Base-by-base conservation (phyloP, 305 asterid species). In the Rubia tinctorum region DNA sequence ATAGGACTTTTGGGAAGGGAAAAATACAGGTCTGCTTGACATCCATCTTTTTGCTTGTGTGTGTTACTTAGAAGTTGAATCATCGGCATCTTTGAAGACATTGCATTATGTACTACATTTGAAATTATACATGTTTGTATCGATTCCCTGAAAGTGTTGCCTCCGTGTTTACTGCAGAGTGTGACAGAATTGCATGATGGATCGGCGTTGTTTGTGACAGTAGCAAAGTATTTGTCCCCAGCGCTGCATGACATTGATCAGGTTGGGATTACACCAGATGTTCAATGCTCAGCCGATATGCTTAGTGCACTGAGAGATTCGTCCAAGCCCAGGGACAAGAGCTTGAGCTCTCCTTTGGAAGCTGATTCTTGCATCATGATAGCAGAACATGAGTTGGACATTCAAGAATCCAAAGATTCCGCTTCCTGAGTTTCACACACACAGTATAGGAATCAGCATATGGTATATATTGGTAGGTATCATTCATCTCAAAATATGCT, bases 131-230 rank as follows among this genome's bases (percentile, higher is more conserved):
- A 25, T 49, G 56, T 40, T 71, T 56, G 27, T n/a, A 22, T 17
- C 30, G 30, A 63, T 62, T 51, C 60, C 59, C 10, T 60, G 25
- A 56, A 68, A 10, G 34, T 22, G 30, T 61, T 2, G 20, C 53
- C 53, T n/a, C n/a, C 44, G 6, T 8, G 18, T 69, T 75, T 56
- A 45, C 34, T 83, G 86, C 90, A 91, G 99, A 90, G 98, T 74
- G 97, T 94, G 76, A 94, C 96, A 13, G 96, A 94, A 80, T 80
- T 94, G 67, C 84, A 90, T 6, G 99, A 94, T 30, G 98, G 99
- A 61, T 94, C 98, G 8, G 97, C 98, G 78, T 92, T 94, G 77
- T 90, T 94, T 77, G 81, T 94, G 30, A 94, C 97, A 1, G 99
- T 91, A 53, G 99, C 99, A 1, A 94, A 90, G 80, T 91, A 94